A percentile compares a stretch with the other conserved stretches of the same genome.
phyloP scores from a whole-genome alignment of 2,329 filamentous ascomycete species.

The Colletotrichum liaoningense region DNA sequence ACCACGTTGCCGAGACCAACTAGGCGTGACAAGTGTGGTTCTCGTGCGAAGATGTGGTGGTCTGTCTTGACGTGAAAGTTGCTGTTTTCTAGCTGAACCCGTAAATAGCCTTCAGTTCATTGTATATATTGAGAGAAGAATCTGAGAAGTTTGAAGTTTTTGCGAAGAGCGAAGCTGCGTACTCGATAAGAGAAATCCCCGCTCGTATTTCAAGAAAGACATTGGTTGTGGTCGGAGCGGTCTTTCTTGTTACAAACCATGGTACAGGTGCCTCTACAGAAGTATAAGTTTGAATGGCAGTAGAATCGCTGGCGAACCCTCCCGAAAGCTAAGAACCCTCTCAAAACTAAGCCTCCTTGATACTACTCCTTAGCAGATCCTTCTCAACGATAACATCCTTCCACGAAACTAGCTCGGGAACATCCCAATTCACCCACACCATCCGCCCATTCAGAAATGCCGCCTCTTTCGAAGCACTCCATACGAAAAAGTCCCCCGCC shows the following conservation, averaged over 20 bases:
- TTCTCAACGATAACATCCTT: slow-evolving; percentile 34
- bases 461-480: slow-evolving; percentile 43
- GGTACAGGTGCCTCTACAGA: too few relatives aligned
- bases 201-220: neutral
- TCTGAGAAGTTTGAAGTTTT: neutral
- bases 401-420: slow-evolving; percentile 40
- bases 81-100: neutral
- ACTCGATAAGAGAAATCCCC: neutral
- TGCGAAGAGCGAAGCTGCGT: neutral
- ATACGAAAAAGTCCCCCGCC: slow-evolving; percentile 45
- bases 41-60: neutral
- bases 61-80: neutral
- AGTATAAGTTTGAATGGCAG: too few relatives aligned
- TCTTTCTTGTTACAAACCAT: too few relatives aligned
- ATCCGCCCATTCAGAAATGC: slow-evolving; percentile 48
- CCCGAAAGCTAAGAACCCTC: neutral
- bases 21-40: neutral
- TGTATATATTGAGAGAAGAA: slow-evolving; percentile 6
- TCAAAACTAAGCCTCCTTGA: slow-evolving; percentile 12
- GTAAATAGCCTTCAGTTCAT: slow-evolving; percentile 11
- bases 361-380: slow-evolving; percentile 18
- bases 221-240: too few relatives aligned
- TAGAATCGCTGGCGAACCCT: too few relatives aligned
- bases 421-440: slow-evolving; percentile 49
- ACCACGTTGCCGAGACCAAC: slow-evolving; percentile 48